Percentiles rank a stretch among this genome's conserved stretches.
Conservation (phyloP, 129 eudicot genomes). For the Flaveria robusta region DNA sequence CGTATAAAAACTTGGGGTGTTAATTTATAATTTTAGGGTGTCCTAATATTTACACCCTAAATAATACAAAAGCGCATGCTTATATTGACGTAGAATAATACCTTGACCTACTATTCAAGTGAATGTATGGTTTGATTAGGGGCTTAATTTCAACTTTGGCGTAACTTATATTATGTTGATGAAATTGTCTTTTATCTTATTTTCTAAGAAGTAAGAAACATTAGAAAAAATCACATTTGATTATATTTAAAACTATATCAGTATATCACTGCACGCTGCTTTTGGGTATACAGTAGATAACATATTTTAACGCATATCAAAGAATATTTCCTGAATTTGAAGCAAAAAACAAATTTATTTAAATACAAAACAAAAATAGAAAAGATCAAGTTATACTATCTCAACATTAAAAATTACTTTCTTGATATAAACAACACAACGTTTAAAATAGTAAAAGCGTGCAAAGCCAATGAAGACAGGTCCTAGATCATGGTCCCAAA, state of each 20-base stretch:
- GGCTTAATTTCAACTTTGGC: constrained; percentile 1
- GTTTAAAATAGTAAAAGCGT: constrained; percentile 8
- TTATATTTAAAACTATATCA: neutral
- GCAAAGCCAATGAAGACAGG: constrained; percentile 17
- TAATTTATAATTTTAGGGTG: too few species aligned
- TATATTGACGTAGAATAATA: constrained; percentile 16
- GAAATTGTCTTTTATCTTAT: neutral
- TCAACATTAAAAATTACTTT: neutral
- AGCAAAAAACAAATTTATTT: neutral
- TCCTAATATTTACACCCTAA: too few species aligned
- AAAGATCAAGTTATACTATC: neutral
- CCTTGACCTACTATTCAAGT: constrained; percentile 4
- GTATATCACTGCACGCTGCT: neutral
- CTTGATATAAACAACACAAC: neutral
- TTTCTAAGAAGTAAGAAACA: neutral
- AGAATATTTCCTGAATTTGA: neutral
- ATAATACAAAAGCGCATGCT: neutral
- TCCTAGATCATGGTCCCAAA: constrained; percentile 31
- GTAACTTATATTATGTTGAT: neutral
- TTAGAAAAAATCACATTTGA: neutral
- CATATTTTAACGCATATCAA: neutral
- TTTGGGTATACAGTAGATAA: too few species aligned
- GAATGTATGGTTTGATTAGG: neutral
- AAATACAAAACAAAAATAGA: neutral
- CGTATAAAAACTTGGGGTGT: too few species aligned